Evolutionary conservation across 306 rosid genomes (phyloP).

Genomic region (Glycine latifolia): DNA sequence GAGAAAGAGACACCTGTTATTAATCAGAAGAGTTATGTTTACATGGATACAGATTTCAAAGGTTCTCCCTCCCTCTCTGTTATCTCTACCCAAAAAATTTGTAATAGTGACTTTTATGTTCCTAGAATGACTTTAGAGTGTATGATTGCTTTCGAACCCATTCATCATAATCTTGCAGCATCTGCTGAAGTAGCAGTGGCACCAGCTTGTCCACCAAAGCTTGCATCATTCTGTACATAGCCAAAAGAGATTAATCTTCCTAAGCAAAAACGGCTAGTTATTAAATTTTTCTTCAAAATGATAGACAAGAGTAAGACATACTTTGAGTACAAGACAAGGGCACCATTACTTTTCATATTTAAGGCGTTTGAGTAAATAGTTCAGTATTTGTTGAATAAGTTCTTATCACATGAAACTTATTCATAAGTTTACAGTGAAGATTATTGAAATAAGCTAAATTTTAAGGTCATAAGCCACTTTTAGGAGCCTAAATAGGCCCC

Average conservation of each 20-base stretch:
- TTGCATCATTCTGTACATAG: slow-evolving; percentile 81
- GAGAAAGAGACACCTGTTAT: neutral
- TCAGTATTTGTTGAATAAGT: neutral
- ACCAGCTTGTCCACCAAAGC: slow-evolving; percentile 82
- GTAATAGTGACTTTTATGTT: slow-evolving; percentile 1
- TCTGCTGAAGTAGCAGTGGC: slow-evolving; percentile 76
- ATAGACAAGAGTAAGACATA: neutral
- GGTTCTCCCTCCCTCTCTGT: slow-evolving; percentile 2
- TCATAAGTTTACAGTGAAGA: neutral
- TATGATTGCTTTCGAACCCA: slow-evolving; percentile 71
- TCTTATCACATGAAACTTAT: neutral
- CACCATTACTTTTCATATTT: neutral
- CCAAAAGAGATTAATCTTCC: slow-evolving; percentile 29
- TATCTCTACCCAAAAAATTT: neutral
- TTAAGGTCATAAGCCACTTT: neutral
- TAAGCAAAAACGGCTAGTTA: neutral
- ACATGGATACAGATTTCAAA: slow-evolving; percentile 12
- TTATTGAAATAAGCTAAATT: neutral
- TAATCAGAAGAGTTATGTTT: neutral
- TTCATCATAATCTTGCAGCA: slow-evolving; percentile 75
- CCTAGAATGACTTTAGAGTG: slow-evolving; percentile 42
- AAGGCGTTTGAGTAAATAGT: neutral
- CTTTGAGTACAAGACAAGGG: neutral
- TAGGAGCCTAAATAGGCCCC: neutral
- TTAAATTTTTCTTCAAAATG: neutral